A percentile compares a stretch with the other conserved stretches of the same genome.
Evolutionary conservation across 495 filamentous ascomycete genomes (phyloP).

Genomic region (Neurospora sp.): DNA sequence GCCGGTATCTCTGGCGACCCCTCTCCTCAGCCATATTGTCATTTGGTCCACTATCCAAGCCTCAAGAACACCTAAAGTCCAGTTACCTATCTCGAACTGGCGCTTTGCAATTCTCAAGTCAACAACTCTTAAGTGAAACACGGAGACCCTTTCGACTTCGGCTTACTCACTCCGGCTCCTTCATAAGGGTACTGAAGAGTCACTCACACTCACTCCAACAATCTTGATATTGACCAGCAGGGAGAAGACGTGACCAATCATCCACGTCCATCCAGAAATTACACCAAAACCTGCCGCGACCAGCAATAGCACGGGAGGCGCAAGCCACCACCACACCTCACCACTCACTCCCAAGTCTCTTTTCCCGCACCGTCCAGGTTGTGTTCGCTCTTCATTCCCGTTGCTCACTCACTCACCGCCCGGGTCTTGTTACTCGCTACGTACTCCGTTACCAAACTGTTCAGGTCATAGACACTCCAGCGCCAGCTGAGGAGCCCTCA

Average conservation of each 20-base stretch:
- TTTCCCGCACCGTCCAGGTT: not conserved
- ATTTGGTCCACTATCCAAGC: not conserved
- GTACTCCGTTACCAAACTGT: not conserved
- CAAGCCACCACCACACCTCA: not conserved
- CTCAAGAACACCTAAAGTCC: not conserved
- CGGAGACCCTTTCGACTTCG: not conserved
- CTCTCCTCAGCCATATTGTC: not conserved
- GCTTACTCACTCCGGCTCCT: not conserved
- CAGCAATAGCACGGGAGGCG: not conserved
- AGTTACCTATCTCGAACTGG: not conserved
- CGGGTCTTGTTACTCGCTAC: not conserved
- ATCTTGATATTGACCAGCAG: not conserved
- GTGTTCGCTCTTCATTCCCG: not conserved
- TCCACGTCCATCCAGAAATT: not conserved
- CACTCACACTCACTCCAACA: not conserved
- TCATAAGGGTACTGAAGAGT: not conserved
- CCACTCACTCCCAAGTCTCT: not conserved
- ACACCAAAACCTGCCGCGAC: not conserved
- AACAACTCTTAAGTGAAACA: not conserved
- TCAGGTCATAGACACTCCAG: not conserved
- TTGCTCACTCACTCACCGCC: not conserved
- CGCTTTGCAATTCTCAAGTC: not conserved
- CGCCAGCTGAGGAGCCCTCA: not conserved
- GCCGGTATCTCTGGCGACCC: not conserved
- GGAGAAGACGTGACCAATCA: not conserved